Conservation (phyloP, 2,329 filamentous ascomycete species). For the Colletotrichum zoysiae region DNA sequence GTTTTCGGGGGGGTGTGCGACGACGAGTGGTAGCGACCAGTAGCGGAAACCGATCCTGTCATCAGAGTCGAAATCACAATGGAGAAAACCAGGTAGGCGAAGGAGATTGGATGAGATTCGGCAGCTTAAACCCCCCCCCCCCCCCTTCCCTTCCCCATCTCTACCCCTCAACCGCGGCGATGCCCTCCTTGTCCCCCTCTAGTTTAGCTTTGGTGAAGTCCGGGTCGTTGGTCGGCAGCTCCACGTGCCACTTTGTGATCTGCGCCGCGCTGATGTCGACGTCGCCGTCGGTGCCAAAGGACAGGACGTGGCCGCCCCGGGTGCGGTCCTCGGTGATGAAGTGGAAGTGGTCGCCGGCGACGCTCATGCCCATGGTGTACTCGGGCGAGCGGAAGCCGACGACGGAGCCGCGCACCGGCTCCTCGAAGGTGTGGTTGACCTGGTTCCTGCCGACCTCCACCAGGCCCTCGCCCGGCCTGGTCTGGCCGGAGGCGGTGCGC, state of each 20-base stretch:
- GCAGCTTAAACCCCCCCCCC: no score
- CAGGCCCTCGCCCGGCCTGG: conserved; percentile 46
- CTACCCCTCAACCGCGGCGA: conserved; percentile 50
- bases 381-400: conserved; percentile 50
- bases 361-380: conserved; percentile 51
- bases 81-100: background rate
- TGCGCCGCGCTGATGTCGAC: conserved; percentile 48
- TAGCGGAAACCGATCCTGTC: background rate
- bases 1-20: no score
- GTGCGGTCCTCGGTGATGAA: conserved; percentile 50
- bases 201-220: conserved; percentile 50
- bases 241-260: conserved; percentile 48
- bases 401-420: conserved; percentile 46
- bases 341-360: conserved; percentile 52
- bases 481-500: conserved; percentile 51
- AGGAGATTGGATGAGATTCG: background rate
- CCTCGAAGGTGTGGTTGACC: conserved; percentile 47
- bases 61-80: background rate
- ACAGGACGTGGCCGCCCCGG: conserved; percentile 50
- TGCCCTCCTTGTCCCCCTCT: conserved; percentile 47
- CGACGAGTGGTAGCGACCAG: background rate
- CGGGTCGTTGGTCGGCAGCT: conserved; percentile 50
- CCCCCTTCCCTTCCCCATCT: no score
- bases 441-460: conserved; percentile 48
- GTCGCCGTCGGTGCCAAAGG: conserved; percentile 48